Conservation (phyloP, 371 early-diverging fungal species). For the Fennellomyces sp. region DNA sequence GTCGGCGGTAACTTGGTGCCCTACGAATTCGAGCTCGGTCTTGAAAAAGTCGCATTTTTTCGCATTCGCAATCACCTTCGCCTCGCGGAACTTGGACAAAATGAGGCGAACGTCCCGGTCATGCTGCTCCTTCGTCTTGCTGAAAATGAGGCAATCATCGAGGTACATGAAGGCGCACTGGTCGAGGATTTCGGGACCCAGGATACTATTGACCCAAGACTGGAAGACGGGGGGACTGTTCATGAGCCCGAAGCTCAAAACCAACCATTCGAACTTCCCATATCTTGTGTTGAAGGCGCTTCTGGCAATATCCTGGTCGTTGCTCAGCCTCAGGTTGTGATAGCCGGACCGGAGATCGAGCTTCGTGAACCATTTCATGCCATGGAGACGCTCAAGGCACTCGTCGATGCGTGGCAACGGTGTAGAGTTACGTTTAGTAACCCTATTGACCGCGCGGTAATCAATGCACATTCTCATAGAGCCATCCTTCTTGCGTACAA, state of each 20-base stretch:
- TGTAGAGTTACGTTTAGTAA: background rate
- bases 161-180: conserved; percentile 48
- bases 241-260: conserved; percentile 54
- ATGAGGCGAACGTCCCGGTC: conserved; percentile 25
- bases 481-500: conserved; percentile 14
- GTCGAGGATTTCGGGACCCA: conserved; percentile 48
- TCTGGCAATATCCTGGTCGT: conserved; percentile 22
- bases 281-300: conserved; percentile 33
- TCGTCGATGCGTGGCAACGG: conserved; percentile 31
- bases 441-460: conserved; percentile 37
- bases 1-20: conserved; percentile 28
- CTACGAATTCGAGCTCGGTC: conserved; percentile 39
- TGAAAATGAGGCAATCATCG: conserved; percentile 64
- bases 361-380: conserved; percentile 41
- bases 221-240: conserved; percentile 46
- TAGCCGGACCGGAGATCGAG: conserved; percentile 37
- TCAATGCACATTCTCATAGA: conserved; percentile 46
- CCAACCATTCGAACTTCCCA: conserved; percentile 48
- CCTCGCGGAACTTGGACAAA: conserved; percentile 29
- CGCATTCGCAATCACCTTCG: conserved; percentile 37
- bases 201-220: conserved; percentile 49
- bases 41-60: conserved; percentile 54
- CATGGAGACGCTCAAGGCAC: conserved; percentile 33
- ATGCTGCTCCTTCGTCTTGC: conserved; percentile 48
- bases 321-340: too few species aligned